These are phyloP conservation scores for Penicillium concentricum DNA, from an alignment of 2,329 filamentous ascomycete genomes.

Conservation along the genomic window DNA sequence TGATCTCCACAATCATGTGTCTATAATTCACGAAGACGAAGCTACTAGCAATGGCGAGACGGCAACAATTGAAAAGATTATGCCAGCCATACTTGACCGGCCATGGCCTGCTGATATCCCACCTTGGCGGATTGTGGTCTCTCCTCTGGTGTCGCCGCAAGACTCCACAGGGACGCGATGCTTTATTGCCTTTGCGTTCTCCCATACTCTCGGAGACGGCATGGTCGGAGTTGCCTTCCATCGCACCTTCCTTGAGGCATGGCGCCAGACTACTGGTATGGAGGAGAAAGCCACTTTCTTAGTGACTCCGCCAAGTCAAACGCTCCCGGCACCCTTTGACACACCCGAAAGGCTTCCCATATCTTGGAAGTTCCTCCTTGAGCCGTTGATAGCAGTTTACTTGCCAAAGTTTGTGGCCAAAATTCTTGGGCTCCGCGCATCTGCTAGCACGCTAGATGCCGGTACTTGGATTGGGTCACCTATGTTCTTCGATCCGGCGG, in stretches of 20 bases:
- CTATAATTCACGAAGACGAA: conserved; percentile 18
- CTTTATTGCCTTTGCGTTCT: conserved; percentile 45
- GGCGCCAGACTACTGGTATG: background rate
- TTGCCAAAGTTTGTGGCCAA: conserved; percentile 37
- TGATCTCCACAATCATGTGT: conserved; percentile 44
- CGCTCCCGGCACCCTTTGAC: conserved; percentile 41
- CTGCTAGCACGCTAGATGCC: conserved; percentile 24
- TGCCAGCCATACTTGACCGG: conserved; percentile 36
- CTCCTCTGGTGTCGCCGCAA: conserved; percentile 24
- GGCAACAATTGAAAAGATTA: conserved; percentile 22
- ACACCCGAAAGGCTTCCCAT: conserved; percentile 41
- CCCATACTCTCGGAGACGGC: conserved; percentile 48
- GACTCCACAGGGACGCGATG: conserved; percentile 15
- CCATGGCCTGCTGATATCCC: conserved; percentile 33
- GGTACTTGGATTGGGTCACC: conserved; percentile 37
- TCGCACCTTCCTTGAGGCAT: conserved; percentile 35
- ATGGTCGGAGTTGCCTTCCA: conserved; percentile 46
- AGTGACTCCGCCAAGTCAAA: conserved; percentile 15
- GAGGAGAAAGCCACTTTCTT: conserved; percentile 2
- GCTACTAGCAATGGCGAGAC: conserved; percentile 9
- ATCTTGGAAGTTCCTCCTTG: conserved; percentile 47
- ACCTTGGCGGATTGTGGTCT: conserved; percentile 46
- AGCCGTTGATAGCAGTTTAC: conserved; percentile 38
- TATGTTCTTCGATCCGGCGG: conserved; percentile 25
- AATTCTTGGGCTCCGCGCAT: conserved; percentile 35